Conservation (phyloP, 139 green algal species). For the Coccomyxa sp. region DNA sequence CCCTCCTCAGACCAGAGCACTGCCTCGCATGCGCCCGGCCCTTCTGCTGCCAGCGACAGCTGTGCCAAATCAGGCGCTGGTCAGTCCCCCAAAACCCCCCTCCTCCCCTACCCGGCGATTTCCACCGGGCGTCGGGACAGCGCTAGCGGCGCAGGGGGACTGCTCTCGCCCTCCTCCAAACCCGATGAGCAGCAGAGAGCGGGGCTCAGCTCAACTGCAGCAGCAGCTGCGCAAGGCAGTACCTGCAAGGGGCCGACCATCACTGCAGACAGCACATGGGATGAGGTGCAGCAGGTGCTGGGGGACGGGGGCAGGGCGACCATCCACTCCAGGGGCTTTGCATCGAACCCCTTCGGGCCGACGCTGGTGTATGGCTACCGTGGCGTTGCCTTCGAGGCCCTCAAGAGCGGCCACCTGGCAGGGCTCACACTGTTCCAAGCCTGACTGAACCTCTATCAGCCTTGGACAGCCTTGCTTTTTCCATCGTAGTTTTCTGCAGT, state of each 20-base stretch:
- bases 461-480: no score
- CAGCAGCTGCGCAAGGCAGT: no score
- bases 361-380: constrained; percentile 51
- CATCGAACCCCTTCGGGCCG: constrained; percentile 39
- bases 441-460: not conserved
- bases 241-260: not conserved
- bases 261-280: constrained; percentile 15
- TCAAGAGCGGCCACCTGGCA: constrained; percentile 32
- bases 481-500: no score
- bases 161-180: no score
- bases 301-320: constrained; percentile 27
- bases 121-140: no score
- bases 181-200: no score
- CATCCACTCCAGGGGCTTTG: constrained; percentile 38
- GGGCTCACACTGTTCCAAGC: constrained; percentile 39
- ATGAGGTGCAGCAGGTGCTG: constrained; percentile 27
- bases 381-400: constrained; percentile 49
- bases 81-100: no score
- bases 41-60: no score
- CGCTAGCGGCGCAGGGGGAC: no score
- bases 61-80: no score
- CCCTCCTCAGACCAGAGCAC: not conserved
- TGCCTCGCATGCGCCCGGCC: not conserved
- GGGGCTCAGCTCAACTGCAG: no score
- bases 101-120: no score